These are phyloP conservation scores for Cryptosporidium baileyi DNA, from an alignment of 169 alveolate species.

Conservation along the genomic window DNA sequence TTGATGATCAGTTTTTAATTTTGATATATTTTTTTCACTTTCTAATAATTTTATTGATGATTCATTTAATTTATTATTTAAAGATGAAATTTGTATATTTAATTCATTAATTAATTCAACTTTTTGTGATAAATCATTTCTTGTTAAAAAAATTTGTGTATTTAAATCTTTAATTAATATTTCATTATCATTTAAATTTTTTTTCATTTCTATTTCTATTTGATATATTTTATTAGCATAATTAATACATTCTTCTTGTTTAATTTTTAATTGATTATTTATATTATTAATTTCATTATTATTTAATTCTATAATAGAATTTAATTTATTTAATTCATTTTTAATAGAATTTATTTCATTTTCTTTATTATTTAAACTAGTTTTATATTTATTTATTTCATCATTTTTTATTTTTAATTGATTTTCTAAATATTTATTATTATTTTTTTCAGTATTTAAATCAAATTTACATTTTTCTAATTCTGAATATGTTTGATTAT, in stretches of 20 bases:
- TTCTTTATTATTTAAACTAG: slow-evolving; percentile 8
- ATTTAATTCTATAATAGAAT: neutral
- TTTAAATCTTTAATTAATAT: slow-evolving; percentile 38
- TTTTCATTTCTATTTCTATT: slow-evolving; percentile 47
- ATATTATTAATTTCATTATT: slow-evolving; percentile 8
- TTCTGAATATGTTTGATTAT: slow-evolving; percentile 16
- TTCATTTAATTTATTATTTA: slow-evolving; percentile 22
- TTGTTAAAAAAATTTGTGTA: slow-evolving; percentile 5
- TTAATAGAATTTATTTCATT: slow-evolving; percentile 11
- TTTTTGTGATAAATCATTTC: slow-evolving; percentile 44
- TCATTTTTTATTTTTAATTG: slow-evolving; percentile 1
- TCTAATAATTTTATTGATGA: slow-evolving; percentile 17
- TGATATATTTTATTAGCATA: slow-evolving; percentile 16
- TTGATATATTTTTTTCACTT: slow-evolving; percentile 2
- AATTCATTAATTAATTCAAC: slow-evolving; percentile 44
- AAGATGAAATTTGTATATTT: slow-evolving; percentile 3
- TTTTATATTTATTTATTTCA: slow-evolving; percentile 6
- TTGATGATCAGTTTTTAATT: slow-evolving; percentile 5
- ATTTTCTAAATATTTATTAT: slow-evolving; percentile 14
- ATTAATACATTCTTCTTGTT: slow-evolving; percentile 42
- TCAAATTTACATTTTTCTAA: slow-evolving; percentile 41
- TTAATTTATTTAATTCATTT: slow-evolving; percentile 7
- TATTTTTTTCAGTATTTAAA: neutral
- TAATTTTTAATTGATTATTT: neutral
- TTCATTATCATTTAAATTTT: slow-evolving; percentile 30